Percentiles rank a stretch among this genome's conserved stretches.
Conservation (phyloP, 306 rosid species). For the Malus orientalis region DNA sequence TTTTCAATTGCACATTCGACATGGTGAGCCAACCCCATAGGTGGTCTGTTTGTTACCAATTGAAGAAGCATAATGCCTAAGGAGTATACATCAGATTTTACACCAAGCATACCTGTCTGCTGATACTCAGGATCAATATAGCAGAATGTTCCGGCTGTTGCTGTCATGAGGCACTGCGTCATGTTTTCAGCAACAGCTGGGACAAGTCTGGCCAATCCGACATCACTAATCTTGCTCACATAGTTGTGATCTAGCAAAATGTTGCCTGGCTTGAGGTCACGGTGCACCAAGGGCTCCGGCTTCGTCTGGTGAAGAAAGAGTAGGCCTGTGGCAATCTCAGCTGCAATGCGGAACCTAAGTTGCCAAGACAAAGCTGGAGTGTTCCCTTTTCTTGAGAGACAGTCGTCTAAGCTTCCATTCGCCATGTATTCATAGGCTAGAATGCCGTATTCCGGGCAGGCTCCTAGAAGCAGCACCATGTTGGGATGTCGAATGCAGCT, state of each 20-base stretch:
- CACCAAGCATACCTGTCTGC: conserved; percentile 90
- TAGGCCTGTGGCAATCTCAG: conserved; percentile 75
- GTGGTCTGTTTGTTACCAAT: conserved; percentile 54
- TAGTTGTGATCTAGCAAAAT: conserved; percentile 69
- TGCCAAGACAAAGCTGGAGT: conserved; percentile 52
- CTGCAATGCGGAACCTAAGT: conserved; percentile 63
- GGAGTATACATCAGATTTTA: conserved; percentile 88
- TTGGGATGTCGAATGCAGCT: conserved; percentile 93
- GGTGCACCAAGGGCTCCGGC: conserved; percentile 94
- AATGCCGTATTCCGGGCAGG: conserved; percentile 82
- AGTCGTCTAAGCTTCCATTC: conserved; percentile 82
- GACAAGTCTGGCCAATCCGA: conserved; percentile 83
- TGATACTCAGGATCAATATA: conserved; percentile 98
- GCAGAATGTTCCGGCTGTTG: conserved; percentile 92
- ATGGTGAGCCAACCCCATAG: conserved; percentile 75
- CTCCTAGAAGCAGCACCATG: conserved; percentile 95
- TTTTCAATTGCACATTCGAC: conserved; percentile 43
- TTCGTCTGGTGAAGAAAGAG: conserved; percentile 89
- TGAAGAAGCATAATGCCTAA: conserved; percentile 77
- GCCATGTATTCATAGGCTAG: conserved; percentile 87
- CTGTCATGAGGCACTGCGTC: conserved; percentile 68
- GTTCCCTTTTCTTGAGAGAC: conserved; percentile 45
- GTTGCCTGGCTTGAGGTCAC: conserved; percentile 90
- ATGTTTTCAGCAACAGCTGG: conserved; percentile 76
- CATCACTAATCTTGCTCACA: conserved; percentile 78